Conservation (phyloP, 2,329 filamentous ascomycete genomes). For the Aspergillus fructus region DNA sequence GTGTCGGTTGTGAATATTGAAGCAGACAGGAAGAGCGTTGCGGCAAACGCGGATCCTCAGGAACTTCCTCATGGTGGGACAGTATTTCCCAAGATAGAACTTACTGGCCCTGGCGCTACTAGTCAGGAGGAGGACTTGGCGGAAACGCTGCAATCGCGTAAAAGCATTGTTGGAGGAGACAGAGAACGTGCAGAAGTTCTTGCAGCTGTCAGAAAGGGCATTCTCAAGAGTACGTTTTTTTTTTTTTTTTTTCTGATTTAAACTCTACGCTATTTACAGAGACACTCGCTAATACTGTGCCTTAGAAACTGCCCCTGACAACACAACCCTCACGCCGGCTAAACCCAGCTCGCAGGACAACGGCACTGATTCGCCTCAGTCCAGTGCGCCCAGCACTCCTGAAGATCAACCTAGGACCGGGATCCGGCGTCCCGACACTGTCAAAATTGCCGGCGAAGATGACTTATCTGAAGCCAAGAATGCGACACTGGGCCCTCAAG, state of each 20-base stretch:
- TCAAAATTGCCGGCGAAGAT: constrained; percentile 77
- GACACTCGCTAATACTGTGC: constrained; percentile 5
- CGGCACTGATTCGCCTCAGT: constrained; percentile 74
- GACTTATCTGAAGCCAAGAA: constrained; percentile 81
- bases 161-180: constrained; percentile 89
- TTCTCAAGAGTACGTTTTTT: constrained; percentile 77
- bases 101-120: constrained; percentile 68
- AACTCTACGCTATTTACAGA: not conserved
- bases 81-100: constrained; percentile 80
- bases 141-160: constrained; percentile 60
- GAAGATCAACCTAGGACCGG: constrained; percentile 65
- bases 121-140: constrained; percentile 34
- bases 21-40: constrained; percentile 81
- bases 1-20: constrained; percentile 96
- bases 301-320: constrained; percentile 53
- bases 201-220: constrained; percentile 90
- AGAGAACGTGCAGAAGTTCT: constrained; percentile 87
- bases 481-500: constrained; percentile 72
- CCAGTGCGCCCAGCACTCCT: constrained; percentile 84
- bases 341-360: constrained; percentile 62
- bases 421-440: constrained; percentile 66
- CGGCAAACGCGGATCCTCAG: constrained; percentile 65
- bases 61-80: constrained; percentile 70
- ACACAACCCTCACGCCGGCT: constrained; percentile 67
- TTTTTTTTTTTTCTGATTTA: not conserved